phyloP scores from a whole-genome alignment of 2,329 filamentous ascomycete genomes.

The Fusarium drepaniforme region DNA sequence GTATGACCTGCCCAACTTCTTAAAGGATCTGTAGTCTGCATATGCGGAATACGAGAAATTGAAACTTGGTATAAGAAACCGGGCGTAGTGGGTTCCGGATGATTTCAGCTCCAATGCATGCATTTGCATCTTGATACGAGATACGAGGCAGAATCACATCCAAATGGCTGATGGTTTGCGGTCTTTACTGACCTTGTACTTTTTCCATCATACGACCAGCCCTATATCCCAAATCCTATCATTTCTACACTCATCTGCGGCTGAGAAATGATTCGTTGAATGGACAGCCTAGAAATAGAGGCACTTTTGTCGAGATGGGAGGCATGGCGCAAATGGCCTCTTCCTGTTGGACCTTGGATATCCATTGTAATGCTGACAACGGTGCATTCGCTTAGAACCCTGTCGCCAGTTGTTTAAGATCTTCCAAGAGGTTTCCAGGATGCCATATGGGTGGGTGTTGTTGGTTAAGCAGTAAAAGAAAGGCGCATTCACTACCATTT shows the following conservation, averaged over 20 bases:
- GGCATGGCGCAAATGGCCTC: background rate
- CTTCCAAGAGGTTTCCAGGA: background rate
- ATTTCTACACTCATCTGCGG: background rate
- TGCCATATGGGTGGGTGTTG: background rate
- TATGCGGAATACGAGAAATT: background rate
- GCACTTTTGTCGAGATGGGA: background rate
- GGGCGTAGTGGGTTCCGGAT: background rate
- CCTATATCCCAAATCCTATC: background rate
- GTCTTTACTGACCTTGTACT: background rate
- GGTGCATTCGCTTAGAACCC: background rate
- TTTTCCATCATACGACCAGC: background rate
- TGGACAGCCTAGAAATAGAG: background rate
- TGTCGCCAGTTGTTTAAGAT: background rate
- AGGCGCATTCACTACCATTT: background rate
- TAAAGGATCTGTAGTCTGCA: background rate
- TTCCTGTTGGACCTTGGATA: background rate
- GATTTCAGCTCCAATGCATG: background rate
- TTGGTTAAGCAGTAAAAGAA: background rate
- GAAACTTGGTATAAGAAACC: background rate
- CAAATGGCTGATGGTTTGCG: background rate
- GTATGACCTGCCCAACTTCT: conserved; percentile 38
- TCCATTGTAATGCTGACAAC: background rate
- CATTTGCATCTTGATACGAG: background rate
- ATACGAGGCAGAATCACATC: background rate
- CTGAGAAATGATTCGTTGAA: background rate